phyloP scores from a whole-genome alignment of 345 rosid species.

The Barbarea vulgaris region DNA sequence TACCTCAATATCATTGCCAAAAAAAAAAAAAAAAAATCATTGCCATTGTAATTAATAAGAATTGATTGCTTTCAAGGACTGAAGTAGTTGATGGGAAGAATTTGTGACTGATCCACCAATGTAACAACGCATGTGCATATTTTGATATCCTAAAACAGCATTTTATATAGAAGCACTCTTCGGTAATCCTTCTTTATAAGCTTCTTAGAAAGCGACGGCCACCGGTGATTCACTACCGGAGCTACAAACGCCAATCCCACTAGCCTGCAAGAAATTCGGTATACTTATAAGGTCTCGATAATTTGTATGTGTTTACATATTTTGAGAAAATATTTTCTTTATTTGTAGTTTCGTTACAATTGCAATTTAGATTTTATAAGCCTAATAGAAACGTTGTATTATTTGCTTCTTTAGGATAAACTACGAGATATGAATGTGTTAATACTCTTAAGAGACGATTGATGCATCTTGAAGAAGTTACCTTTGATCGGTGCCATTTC shows the following conservation, averaged over 20 bases:
- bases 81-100: slow-evolving; percentile 58
- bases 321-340: too few relatives aligned
- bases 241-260: slow-evolving; percentile 69
- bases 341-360: too few relatives aligned
- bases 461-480: too few relatives aligned
- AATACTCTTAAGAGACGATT: too few relatives aligned
- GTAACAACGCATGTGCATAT: slow-evolving; percentile 58
- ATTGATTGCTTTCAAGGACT: slow-evolving; percentile 54
- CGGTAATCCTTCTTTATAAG: slow-evolving; percentile 60
- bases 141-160: slow-evolving; percentile 57
- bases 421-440: too few relatives aligned
- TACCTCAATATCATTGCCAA: too few relatives aligned
- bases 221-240: slow-evolving; percentile 66
- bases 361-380: too few relatives aligned
- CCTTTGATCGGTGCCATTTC: too few relatives aligned
- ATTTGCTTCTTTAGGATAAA: too few relatives aligned
- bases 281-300: not conserved
- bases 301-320: too few relatives aligned
- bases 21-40: too few relatives aligned
- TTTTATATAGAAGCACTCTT: slow-evolving; percentile 48
- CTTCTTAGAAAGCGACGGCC: slow-evolving; percentile 69
- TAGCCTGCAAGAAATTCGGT: slow-evolving; percentile 49
- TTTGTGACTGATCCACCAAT: slow-evolving; percentile 75
- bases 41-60: slow-evolving; percentile 57
- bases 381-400: too few relatives aligned